A percentile compares a stretch with the other conserved stretches of the same genome.
Conservation (phyloP, 225 moss, liverwort and hornwort genomes). For the Anthoceros angustus region DNA sequence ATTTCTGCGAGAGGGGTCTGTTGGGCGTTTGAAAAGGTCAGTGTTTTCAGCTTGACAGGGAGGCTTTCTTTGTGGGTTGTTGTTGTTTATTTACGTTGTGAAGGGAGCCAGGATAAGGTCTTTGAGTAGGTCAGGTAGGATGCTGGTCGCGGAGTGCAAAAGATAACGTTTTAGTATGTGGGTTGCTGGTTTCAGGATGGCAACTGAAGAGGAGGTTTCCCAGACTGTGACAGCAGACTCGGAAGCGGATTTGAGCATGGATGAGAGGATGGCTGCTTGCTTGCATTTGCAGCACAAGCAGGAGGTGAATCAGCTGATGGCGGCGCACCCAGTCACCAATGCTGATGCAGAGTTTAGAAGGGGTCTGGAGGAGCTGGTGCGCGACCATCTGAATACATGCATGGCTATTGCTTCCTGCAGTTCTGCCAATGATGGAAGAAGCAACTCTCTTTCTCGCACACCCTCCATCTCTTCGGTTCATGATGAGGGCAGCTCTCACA, state of each 20-base stretch:
- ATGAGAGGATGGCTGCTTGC: conserved; percentile 41
- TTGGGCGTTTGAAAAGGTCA: too few species aligned
- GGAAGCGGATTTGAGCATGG: conserved; percentile 12
- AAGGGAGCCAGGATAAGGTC: too few species aligned
- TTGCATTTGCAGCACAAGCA: conserved; percentile 60
- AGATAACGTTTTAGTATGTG: neutral
- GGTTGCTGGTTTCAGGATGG: neutral
- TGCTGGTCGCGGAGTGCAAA: neutral
- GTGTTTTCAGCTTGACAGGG: too few species aligned
- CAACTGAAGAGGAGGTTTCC: neutral
- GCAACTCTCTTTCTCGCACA: conserved; percentile 14
- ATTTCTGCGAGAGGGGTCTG: too few species aligned
- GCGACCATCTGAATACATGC: conserved; percentile 64
- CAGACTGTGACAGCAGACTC: neutral
- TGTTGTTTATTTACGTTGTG: too few species aligned
- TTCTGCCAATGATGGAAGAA: conserved; percentile 32
- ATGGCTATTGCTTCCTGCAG: conserved; percentile 71
- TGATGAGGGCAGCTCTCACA: conserved; percentile 15
- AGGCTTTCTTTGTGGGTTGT: too few species aligned
- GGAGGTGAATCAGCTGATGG: conserved; percentile 59
- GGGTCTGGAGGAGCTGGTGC: conserved; percentile 64
- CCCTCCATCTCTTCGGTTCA: conserved; percentile 14
- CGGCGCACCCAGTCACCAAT: conserved; percentile 61
- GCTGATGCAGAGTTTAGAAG: conserved; percentile 65
- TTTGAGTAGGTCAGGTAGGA: too few species aligned